Evolutionary conservation across 192 early-diverging fungal species (phyloP).

Genomic region (Gamsiella multidivaricata): DNA sequence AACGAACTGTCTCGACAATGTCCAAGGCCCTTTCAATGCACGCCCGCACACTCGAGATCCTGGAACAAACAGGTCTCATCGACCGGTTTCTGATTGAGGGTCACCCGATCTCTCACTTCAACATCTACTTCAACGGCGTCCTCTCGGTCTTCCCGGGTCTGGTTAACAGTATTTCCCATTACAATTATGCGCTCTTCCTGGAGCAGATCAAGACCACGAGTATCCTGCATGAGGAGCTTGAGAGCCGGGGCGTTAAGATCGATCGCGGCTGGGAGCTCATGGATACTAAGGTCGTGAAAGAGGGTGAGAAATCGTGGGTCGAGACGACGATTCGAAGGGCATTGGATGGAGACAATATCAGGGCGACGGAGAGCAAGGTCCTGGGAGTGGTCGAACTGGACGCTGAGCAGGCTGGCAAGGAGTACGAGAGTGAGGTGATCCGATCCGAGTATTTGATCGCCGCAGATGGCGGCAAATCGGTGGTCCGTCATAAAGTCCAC

Average conservation of each 20-base stretch:
- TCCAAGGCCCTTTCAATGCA: constrained; percentile 50
- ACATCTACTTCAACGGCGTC: constrained; percentile 33
- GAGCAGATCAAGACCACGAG: constrained; percentile 34
- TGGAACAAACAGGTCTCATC: constrained; percentile 32
- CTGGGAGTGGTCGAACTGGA: constrained; percentile 38
- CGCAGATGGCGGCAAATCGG: constrained; percentile 45
- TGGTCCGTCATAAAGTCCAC: constrained; percentile 45
- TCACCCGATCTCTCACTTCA: constrained; percentile 33
- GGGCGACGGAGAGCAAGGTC: constrained; percentile 22
- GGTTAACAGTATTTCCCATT: constrained; percentile 40
- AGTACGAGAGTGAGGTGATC: constrained; percentile 24
- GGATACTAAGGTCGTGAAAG: constrained; percentile 39
- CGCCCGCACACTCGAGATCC: constrained; percentile 50
- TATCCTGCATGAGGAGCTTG: constrained; percentile 27
- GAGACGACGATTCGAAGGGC: constrained; percentile 41
- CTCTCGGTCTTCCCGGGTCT: constrained; percentile 20
- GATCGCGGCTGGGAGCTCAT: constrained; percentile 49
- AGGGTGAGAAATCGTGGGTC: constrained; percentile 14
- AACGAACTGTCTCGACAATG: constrained; percentile 8
- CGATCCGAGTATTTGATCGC: constrained; percentile 42
- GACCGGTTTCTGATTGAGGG: constrained; percentile 32
- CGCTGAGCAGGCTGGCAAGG: constrained; percentile 19
- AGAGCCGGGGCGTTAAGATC: constrained; percentile 15
- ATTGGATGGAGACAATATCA: constrained; percentile 27
- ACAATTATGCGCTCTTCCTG: constrained; percentile 43